Percentiles rank a stretch among this genome's conserved stretches.
These are phyloP conservation scores for Candida vartiovaarae DNA, from an alignment of 805 yeast genomes.

Conservation along the genomic window DNA sequence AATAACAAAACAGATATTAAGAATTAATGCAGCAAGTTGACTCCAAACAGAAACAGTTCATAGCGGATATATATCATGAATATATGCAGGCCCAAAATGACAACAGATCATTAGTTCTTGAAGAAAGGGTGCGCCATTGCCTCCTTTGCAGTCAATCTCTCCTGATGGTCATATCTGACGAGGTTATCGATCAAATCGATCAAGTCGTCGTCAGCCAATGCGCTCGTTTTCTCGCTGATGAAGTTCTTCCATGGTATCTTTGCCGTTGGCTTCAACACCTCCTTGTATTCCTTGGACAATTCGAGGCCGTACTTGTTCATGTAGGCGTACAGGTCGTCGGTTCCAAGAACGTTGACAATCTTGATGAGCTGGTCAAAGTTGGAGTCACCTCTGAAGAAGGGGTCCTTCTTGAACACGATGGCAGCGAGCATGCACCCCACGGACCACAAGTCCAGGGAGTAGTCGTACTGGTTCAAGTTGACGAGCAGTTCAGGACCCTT, in stretches of 20 bases:
- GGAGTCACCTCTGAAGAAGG: slow-evolving; percentile 86
- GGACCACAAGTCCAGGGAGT: slow-evolving; percentile 90
- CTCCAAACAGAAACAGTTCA: no score
- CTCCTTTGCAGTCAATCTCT: slow-evolving; percentile 81
- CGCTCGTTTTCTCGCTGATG: slow-evolving; percentile 61
- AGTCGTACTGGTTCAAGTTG: slow-evolving; percentile 82
- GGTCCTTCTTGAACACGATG: slow-evolving; percentile 83
- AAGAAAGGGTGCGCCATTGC: slow-evolving; percentile 65
- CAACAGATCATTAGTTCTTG: background rate
- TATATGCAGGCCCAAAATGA: no score
- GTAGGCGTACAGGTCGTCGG: slow-evolving; percentile 68
- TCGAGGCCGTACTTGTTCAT: slow-evolving; percentile 63
- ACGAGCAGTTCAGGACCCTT: slow-evolving; percentile 91
- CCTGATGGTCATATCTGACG: slow-evolving; percentile 81
- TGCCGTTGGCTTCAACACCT: slow-evolving; percentile 35
- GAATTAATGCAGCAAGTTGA: background rate
- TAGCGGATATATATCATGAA: no score
- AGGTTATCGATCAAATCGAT: slow-evolving; percentile 76
- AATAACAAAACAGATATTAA: background rate
- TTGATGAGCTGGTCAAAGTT: slow-evolving; percentile 89
- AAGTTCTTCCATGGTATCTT: slow-evolving; percentile 71
- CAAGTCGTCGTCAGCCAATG: slow-evolving; percentile 67
- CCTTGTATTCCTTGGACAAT: slow-evolving; percentile 70
- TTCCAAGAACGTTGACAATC: slow-evolving; percentile 81
- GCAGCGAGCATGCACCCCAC: slow-evolving; percentile 92